These are phyloP conservation scores for Candida palmyrensis DNA, from an alignment of 805 yeast genomes.

Conservation along the genomic window DNA sequence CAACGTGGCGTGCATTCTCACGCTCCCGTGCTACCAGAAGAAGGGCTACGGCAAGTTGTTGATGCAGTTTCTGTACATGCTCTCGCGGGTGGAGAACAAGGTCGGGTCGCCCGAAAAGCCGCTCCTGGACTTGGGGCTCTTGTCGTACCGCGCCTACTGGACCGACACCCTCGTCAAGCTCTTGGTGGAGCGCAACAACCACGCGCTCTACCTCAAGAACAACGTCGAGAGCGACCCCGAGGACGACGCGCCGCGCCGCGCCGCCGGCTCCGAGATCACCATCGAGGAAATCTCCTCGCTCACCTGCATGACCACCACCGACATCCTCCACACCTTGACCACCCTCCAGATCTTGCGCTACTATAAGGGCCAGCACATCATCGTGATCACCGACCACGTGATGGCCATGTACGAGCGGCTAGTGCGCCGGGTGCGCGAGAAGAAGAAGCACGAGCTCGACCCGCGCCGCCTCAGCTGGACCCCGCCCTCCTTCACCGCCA, in stretches of 20 bases:
- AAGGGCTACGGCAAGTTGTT: conserved; percentile 89
- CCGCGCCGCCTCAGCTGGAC: conserved; percentile 78
- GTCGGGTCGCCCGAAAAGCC: conserved; percentile 98
- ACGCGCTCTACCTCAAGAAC: conserved; percentile 32
- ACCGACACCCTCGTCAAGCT: conserved; percentile 79
- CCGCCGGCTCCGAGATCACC: conserved; percentile 48
- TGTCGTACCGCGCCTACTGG: conserved; percentile 96
- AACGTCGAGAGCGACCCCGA: conserved; percentile 28
- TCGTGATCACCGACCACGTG: conserved; percentile 80
- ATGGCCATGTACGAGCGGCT: conserved; percentile 68
- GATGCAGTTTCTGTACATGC: conserved; percentile 89
- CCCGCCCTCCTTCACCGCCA: conserved; percentile 94
- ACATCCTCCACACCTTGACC: conserved; percentile 88
- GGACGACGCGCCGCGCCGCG: conserved; percentile 14
- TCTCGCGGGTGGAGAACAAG: conserved; percentile 83
- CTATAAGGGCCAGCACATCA: conserved; percentile 91
- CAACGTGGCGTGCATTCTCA: conserved; percentile 94
- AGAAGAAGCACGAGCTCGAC: conserved; percentile 71
- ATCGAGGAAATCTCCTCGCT: conserved; percentile 85
- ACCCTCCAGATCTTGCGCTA: conserved; percentile 85
- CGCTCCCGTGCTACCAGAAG: conserved; percentile 94
- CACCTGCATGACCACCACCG: conserved; percentile 95
- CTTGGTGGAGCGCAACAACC: conserved; percentile 53
- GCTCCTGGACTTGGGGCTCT: conserved; percentile 85
- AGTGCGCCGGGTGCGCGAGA: conserved; percentile 46